Evolutionary conservation across 768 basidiomycete species (phyloP), one percentile per base, ranked within the genome.

Genomic region (Pleurotus pulmonarius): DNA sequence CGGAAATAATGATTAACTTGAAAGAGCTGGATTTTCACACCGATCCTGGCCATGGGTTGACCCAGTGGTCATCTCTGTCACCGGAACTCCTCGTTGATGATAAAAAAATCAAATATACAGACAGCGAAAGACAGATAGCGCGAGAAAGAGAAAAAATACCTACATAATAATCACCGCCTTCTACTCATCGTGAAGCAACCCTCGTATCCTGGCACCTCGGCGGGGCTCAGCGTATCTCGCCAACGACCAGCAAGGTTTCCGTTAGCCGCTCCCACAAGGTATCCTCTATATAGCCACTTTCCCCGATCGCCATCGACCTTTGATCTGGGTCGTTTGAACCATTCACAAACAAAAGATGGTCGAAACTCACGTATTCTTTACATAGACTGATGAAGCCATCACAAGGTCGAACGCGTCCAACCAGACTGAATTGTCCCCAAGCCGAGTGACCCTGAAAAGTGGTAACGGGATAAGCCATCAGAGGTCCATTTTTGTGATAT

Each of bases 241-340:
- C 93, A 96, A 46, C 93, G 77, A 34, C 94, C 93, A 15, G 89
- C 84, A 37, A 93, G 69, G 64, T 86, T 85, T 8, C 89, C 88
- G 58, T 88, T 75, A 15, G 71, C 68, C 56, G 83, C 80, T 5
- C 89, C 90, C 38, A 92, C 80, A 49, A 93, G 74, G 69, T 90
- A 93, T 9, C 91, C 91, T 47, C 92, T 80, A 68, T 94, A 94
- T 20, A 93, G 70, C 92, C 92, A 94, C 62, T 79, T 83, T 9
- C 92, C 92, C 57, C 93, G 77, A 56, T 87, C 86, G 22, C 80
- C 83, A 57, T 83, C 81, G n/a, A 80, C 71, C 88, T 91, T 58
- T 57, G 8, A 40, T 18, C n/a, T 38, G 40, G 41, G 39, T 49
- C n/a, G 20, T 22, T 43, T 55, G 37, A 34, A 46, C 38, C 56